Conservation (phyloP, 2,329 filamentous ascomycete species). For the Dactylonectria macrodidyma region DNA sequence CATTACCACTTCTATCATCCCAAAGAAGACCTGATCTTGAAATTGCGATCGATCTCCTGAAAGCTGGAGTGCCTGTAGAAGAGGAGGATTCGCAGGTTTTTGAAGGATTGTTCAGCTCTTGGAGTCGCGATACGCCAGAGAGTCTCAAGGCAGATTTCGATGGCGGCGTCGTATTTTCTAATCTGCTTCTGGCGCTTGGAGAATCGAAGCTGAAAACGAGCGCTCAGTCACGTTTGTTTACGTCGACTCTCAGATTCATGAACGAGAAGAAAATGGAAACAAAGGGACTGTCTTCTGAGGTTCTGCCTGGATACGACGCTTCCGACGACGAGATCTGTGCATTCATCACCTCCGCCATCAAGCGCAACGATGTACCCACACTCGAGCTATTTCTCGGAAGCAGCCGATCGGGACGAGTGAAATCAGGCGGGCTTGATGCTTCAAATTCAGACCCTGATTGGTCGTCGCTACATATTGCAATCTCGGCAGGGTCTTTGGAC, state of each 20-base stretch:
- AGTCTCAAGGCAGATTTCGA: neutral
- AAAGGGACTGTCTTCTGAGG: neutral
- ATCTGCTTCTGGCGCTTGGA: neutral
- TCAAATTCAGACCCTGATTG: neutral
- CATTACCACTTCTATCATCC: neutral
- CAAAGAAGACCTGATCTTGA: neutral
- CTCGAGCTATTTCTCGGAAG: neutral
- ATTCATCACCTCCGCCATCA: neutral
- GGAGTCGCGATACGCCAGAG: neutral
- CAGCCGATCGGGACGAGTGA: neutral
- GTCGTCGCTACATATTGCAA: conserved; percentile 10
- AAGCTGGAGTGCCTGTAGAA: neutral
- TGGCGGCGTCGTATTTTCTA: neutral
- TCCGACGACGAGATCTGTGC: neutral
- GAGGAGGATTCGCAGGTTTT: neutral
- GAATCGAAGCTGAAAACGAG: neutral
- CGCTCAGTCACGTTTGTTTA: neutral
- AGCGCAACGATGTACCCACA: neutral
- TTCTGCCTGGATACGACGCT: neutral
- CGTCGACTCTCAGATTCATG: neutral
- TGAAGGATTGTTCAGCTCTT: neutral
- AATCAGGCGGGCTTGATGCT: neutral
- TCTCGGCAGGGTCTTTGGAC: neutral
- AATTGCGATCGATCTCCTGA: conserved; percentile 2
- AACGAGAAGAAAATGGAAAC: neutral